Conservation (phyloP, 1,284 basidiomycete genomes). For the Phaffia rhodozyma region DNA sequence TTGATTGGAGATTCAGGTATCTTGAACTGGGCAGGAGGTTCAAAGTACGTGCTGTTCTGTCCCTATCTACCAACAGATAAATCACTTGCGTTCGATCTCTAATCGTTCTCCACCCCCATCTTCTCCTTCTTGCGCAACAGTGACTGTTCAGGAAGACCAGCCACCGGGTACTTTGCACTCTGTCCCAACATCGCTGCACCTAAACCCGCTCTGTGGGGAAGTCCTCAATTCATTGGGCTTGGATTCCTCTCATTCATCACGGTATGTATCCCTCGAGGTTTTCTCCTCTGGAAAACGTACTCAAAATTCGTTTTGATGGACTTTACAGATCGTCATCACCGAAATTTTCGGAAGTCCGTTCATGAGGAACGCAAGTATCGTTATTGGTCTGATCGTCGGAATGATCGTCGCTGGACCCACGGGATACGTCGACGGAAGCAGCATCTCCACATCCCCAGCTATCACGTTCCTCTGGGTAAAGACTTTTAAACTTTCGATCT, state of each 20-base stretch:
- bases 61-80: background rate
- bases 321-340: constrained; percentile 39
- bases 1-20: constrained; percentile 62
- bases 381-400: constrained; percentile 42
- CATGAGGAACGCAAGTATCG: constrained; percentile 48
- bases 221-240: constrained; percentile 67
- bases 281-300: background rate
- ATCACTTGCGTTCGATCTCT: background rate
- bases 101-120: constrained; percentile 24
- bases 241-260: constrained; percentile 70
- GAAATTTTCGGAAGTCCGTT: constrained; percentile 43
- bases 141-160: constrained; percentile 48
- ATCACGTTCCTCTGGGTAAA: constrained; percentile 65
- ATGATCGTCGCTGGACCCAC: constrained; percentile 64
- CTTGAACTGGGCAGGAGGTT: constrained; percentile 70
- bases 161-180: constrained; percentile 51
- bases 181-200: constrained; percentile 60
- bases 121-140: background rate
- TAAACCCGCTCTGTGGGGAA: constrained; percentile 51
- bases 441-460: constrained; percentile 52
- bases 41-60: constrained; percentile 30
- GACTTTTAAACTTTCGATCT: constrained; percentile 64
- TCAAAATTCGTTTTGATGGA: background rate
- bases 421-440: constrained; percentile 56
- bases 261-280: background rate